These are phyloP conservation scores for Bassia scoparia DNA, from an alignment of 148 eudicot species.

Conservation along the genomic window DNA sequence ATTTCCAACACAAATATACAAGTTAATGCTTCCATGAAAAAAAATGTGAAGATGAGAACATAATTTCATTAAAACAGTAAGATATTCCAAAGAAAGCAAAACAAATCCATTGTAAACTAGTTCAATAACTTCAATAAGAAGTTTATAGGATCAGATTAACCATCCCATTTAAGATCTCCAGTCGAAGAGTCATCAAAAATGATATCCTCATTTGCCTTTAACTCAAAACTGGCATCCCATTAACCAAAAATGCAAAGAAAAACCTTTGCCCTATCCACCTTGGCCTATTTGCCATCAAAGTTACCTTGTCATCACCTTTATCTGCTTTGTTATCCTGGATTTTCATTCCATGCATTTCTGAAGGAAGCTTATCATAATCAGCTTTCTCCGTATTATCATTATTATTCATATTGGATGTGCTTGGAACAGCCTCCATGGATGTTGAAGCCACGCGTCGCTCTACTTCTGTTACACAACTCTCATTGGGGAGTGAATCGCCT, in stretches of 20 bases:
- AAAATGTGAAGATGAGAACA: not conserved
- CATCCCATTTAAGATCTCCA: not conserved
- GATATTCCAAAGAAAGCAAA: not conserved
- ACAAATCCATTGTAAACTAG: not conserved
- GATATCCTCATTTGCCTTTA: slow-evolving; percentile 4
- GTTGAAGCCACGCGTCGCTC: slow-evolving; percentile 38
- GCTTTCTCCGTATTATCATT: slow-evolving; percentile 32
- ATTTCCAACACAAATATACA: not conserved
- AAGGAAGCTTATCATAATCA: slow-evolving; percentile 55
- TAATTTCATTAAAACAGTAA: not conserved
- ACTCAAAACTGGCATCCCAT: not conserved
- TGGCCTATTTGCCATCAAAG: slow-evolving; percentile 14
- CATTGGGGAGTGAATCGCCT: slow-evolving; percentile 32
- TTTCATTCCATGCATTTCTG: slow-evolving; percentile 66
- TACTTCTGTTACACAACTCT: slow-evolving; percentile 30
- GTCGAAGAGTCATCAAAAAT: not conserved
- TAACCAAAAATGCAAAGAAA: slow-evolving; percentile 9
- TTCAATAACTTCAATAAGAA: not conserved
- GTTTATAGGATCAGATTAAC: not conserved
- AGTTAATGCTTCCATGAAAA: not conserved
- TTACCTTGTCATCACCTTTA: slow-evolving; percentile 40
- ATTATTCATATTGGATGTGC: slow-evolving; percentile 39
- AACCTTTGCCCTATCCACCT: slow-evolving; percentile 2
- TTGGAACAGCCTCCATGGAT: slow-evolving; percentile 37
- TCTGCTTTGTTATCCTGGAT: slow-evolving; percentile 52